phyloP scores from a whole-genome alignment of 257 asterid species.

The Linaria vulgaris region DNA sequence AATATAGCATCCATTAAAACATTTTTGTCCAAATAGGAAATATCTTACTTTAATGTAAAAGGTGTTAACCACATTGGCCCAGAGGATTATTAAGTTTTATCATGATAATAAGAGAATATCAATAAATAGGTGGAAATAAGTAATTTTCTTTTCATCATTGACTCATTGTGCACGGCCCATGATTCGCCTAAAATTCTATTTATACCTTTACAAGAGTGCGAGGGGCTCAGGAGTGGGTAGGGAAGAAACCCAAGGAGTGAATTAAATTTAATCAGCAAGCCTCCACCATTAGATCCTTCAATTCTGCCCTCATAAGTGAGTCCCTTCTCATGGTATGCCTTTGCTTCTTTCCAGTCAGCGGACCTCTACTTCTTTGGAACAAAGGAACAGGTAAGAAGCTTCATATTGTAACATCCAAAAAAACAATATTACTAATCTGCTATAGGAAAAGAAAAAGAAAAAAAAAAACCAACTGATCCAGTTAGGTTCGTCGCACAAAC shows the following conservation, averaged over 20 bases:
- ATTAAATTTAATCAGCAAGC: conserved; percentile 75
- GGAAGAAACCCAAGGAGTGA: conserved; percentile 94
- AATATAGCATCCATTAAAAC: too few species aligned
- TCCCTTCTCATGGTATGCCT: conserved; percentile 59
- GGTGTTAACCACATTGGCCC: not conserved
- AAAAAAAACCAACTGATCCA: too few species aligned
- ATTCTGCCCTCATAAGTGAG: conserved; percentile 59
- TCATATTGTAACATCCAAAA: conserved; percentile 11
- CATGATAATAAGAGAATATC: conserved; percentile 1
- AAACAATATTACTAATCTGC: conserved; percentile 5
- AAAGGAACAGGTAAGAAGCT: conserved; percentile 41
- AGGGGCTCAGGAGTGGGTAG: conserved; percentile 81
- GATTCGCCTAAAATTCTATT: not conserved
- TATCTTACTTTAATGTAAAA: not conserved
- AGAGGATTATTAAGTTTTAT: not conserved
- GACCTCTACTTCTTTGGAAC: conserved; percentile 95
- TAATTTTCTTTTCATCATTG: not conserved
- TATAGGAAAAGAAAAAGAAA: not conserved
- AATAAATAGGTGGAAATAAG: not conserved
- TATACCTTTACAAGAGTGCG: conserved; percentile 79
- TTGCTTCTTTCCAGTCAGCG: conserved; percentile 96
- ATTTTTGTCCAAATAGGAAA: not conserved
- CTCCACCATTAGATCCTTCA: conserved; percentile 83
- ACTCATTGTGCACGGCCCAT: too few species aligned
- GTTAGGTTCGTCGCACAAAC: not conserved